These are phyloP conservation scores for Colletotrichum lini DNA, from an alignment of 2,329 filamentous ascomycete species.

Conservation along the genomic window DNA sequence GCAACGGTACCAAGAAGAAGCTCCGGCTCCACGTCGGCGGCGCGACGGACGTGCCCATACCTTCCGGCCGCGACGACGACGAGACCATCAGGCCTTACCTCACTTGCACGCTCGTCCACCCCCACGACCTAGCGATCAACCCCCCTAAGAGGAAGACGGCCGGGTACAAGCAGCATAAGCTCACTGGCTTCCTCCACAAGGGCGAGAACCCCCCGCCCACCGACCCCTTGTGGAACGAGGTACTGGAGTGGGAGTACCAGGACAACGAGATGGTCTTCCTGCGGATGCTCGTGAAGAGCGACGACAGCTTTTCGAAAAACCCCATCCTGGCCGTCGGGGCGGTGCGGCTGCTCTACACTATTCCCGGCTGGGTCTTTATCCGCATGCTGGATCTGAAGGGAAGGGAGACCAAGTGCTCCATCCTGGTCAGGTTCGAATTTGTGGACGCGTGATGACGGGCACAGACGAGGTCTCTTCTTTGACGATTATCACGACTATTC, in stretches of 20 bases:
- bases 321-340: conserved; percentile 73
- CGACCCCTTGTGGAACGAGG: conserved; percentile 77
- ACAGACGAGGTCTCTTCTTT: background rate
- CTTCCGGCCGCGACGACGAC: conserved; percentile 63
- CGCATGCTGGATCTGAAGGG: conserved; percentile 76
- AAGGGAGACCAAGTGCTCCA: conserved; percentile 72
- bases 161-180: conserved; percentile 71
- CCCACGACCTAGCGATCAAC: conserved; percentile 62
- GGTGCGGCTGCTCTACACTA: conserved; percentile 70
- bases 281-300: conserved; percentile 76
- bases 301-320: conserved; percentile 74
- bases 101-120: conserved; percentile 75
- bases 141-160: conserved; percentile 74
- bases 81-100: conserved; percentile 73
- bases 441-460: conserved; percentile 51
- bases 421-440: conserved; percentile 74
- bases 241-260: conserved; percentile 77
- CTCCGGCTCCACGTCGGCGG: conserved; percentile 73
- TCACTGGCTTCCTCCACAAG: conserved; percentile 68
- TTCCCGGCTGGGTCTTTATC: conserved; percentile 74
- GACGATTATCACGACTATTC: background rate
- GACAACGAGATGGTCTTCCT: conserved; percentile 77
- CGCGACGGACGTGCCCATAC: conserved; percentile 72
- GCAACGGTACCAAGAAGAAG: conserved; percentile 58
- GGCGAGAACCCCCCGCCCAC: conserved; percentile 71